Evolutionary conservation across 257 asterid genomes (phyloP), one percentile per base, ranked within the genome.

Genomic region (Solanum rostratum): DNA sequence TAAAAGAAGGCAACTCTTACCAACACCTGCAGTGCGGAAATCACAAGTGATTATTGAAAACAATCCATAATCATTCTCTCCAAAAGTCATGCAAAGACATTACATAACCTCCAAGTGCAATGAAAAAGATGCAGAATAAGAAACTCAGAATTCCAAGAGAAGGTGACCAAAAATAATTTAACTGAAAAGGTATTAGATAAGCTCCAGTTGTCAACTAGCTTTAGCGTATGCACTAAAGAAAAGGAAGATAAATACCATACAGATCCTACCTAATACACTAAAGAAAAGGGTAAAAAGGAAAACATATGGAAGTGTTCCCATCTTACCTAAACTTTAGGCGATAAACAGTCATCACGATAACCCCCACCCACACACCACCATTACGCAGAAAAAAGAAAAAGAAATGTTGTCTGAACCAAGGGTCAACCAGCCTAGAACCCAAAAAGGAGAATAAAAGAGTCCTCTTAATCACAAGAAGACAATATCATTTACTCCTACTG

Each of bases 1-100:
- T 84, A 88, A 55, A 43, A 88, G 91, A 37, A 88, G 89, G 83
- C 91, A 88, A 88, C 91, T 88, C 91, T 88, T 88, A 29, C 91
- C 91, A 70, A 88, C 91, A 79, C 91, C 91, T 88, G 85, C 53
- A 66, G 6, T 10, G 43, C 11, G 9, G 14, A 33, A 15, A 83
- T 27, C 62, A 74, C 50, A 76, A 20, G 49, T 30, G 57, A 22
- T 54, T 15, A 53, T 16, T 10, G 22, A 18, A 37, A 16, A 45
- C 50, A 22, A 53, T 54, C 27, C 27, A 46, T 33, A 9, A 29
- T 33, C 37, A 41, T 33, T 33, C 24, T n/a, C 30, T 68, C 18
- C 27, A 70, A n/a, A 68, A 15, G 45, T 52, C 45, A 20, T 59
- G 43, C 14, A 43, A 7, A 53, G 73, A 16, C 30, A 29, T 27